Conservation (phyloP, 176 grass and related monocot species). For the Cenchrus fungigraminus region DNA sequence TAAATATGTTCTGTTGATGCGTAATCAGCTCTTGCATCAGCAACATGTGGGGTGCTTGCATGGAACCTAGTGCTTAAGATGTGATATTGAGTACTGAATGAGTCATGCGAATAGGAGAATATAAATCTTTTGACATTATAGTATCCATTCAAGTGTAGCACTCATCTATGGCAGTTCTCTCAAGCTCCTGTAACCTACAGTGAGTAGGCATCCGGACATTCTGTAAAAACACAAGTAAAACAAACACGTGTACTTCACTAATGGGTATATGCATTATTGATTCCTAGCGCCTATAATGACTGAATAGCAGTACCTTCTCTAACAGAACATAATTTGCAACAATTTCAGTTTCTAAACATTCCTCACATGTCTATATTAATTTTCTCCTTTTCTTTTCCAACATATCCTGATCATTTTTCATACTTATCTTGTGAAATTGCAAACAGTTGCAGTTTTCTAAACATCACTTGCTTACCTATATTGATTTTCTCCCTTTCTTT, state of each 20-base stretch:
- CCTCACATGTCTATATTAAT: neutral
- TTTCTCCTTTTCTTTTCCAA: neutral
- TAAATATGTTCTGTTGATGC: neutral
- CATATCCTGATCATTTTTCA: neutral
- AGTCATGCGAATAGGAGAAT: neutral
- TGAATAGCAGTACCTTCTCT: neutral
- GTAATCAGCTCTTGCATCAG: neutral
- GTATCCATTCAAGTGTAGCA: neutral
- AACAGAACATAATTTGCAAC: neutral
- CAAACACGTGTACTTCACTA: neutral
- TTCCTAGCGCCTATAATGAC: neutral
- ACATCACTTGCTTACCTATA: neutral
- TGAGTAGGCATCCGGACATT: neutral
- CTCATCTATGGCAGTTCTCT: neutral
- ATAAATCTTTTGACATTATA: too few relatives aligned
- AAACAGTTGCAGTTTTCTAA: neutral
- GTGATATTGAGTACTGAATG: neutral
- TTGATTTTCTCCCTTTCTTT: too few relatives aligned
- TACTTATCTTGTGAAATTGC: neutral
- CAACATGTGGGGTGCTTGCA: neutral
- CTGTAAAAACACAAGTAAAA: neutral
- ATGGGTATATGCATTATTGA: neutral
- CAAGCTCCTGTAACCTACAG: neutral
- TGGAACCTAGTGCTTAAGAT: neutral
- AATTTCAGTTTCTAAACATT: neutral